Evolutionary conservation across 176 grass and related monocot species (phyloP), one percentile per base, ranked within the genome.

Genomic region (Guadua angustifolia): DNA sequence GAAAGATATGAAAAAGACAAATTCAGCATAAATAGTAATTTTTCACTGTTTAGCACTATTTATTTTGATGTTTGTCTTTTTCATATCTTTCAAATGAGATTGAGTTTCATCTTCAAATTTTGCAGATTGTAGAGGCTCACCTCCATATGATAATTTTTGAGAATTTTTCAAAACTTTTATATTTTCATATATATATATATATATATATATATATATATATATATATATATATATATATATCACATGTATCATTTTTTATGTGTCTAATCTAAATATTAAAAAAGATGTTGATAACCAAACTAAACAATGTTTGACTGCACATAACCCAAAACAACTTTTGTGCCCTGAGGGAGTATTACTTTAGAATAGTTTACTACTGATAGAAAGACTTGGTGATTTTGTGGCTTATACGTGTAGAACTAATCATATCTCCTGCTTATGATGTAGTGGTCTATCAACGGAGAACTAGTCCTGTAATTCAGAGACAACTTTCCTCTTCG

Each of bases 331-430:
- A 49, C 2, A 22, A 49, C 6, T 72, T 72, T 5, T 72, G 6
- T 72, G 51, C 39, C 29, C 36, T 10, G 32, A 55, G 24, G 21
- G 11, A 46, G 44, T 70, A 44, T 32, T 57, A 83, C 64, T 86
- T 56, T 86, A 8, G 25, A 52, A 21, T 67, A 57, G 13, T 59
- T 26, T 65, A 38, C 73, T 29, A 32, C 56, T 40, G 35, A 56
- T n/a, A 86, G 17, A 70, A 77, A 73, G 47, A 73, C 21, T 33
- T 29, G 5, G 5, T 69, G 78, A 62, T 33, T 84, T 68, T 9
- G 22, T 68, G 57, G 58, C 21, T 26, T 82, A 65, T 39, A 33
- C 19, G 39, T 77, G 46, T 69, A 77, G 22, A 69, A 17, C 43
- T 56, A 75, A 69, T 70, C 26, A 36, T 55, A 33, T 44, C 51